A percentile compares a stretch with the other conserved stretches of the same genome.
Conservation (phyloP, 1,139 yeast genomes). For the Petasospora fabianii region DNA sequence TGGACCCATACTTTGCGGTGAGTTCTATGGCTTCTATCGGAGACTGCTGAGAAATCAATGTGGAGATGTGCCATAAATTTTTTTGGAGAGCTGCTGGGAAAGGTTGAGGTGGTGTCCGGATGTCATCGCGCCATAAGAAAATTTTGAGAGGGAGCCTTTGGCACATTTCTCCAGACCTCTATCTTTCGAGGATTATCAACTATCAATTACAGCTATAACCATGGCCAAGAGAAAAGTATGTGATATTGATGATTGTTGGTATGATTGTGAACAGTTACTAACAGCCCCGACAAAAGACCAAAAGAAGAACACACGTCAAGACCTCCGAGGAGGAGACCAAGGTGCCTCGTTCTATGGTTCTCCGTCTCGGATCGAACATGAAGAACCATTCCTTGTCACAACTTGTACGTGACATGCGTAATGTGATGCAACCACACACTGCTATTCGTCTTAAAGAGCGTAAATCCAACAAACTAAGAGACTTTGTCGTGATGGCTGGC, state of each 20-base stretch:
- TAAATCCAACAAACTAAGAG: constrained; percentile 80
- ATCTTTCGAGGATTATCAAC: not conserved
- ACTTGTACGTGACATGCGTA: constrained; percentile 82
- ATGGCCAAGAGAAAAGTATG: constrained; percentile 51
- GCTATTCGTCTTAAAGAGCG: constrained; percentile 86
- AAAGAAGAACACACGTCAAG: constrained; percentile 83
- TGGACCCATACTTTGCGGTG: constrained; percentile 3
- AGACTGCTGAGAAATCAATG: not conserved
- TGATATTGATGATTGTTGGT: constrained; percentile 5
- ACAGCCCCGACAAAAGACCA: constrained; percentile 29
- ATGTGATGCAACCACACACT: constrained; percentile 94
- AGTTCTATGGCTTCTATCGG: not conserved
- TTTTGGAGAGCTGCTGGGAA: no score
- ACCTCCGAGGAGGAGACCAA: constrained; percentile 65
- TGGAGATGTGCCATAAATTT: constrained; percentile 2
- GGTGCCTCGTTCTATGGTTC: constrained; percentile 91
- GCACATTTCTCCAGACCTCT: not conserved
- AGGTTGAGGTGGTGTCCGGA: constrained; percentile 25
- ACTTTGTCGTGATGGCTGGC: constrained; percentile 94
- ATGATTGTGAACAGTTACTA: constrained; percentile 1
- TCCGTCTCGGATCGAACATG: constrained; percentile 76
- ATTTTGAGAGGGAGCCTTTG: constrained; percentile 7
- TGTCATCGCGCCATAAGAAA: constrained; percentile 24
- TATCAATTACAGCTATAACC: not conserved
- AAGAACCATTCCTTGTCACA: constrained; percentile 80